Percentiles rank a stretch among this genome's conserved stretches.
These are phyloP conservation scores for Salvia hispanica DNA, from an alignment of 257 asterid genomes.

Conservation along the genomic window DNA sequence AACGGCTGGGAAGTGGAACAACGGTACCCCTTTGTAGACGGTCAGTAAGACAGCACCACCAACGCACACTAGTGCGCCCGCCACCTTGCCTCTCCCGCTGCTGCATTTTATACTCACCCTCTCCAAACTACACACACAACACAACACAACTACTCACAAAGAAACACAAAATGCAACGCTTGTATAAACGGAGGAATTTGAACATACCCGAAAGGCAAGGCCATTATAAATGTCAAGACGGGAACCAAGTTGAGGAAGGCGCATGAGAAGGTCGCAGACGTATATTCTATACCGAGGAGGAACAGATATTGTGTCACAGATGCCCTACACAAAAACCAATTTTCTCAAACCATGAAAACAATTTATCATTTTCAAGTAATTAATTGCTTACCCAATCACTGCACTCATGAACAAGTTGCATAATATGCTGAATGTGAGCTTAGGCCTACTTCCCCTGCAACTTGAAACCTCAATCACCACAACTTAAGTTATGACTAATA, in stretches of 20 bases:
- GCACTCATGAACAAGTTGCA: slow-evolving; percentile 68
- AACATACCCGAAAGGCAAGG: slow-evolving; percentile 66
- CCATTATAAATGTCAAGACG: slow-evolving; percentile 59
- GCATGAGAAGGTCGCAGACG: slow-evolving; percentile 76
- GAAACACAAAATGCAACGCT: too few species aligned
- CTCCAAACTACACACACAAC: slow-evolving; percentile 52
- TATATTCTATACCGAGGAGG: slow-evolving; percentile 70
- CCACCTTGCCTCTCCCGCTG: slow-evolving; percentile 61
- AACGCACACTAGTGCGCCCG: slow-evolving; percentile 61
- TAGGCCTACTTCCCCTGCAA: slow-evolving; percentile 76
- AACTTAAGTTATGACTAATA: background rate
- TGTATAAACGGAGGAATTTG: background rate
- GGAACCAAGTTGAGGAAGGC: slow-evolving; percentile 78
- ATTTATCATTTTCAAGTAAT: background rate
- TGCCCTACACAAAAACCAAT: slow-evolving; percentile 41
- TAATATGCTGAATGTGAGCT: slow-evolving; percentile 53
- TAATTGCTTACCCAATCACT: slow-evolving; percentile 58
- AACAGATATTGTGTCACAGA: slow-evolving; percentile 69
- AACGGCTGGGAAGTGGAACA: slow-evolving; percentile 39
- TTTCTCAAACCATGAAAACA: too few species aligned
- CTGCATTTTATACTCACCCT: slow-evolving; percentile 41
- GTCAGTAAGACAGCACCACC: slow-evolving; percentile 61
- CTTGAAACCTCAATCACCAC: background rate
- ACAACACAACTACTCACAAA: too few species aligned
- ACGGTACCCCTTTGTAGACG: slow-evolving; percentile 55